phyloP scores from a whole-genome alignment of 148 eudicot species.

The Chenopodium suecicum region DNA sequence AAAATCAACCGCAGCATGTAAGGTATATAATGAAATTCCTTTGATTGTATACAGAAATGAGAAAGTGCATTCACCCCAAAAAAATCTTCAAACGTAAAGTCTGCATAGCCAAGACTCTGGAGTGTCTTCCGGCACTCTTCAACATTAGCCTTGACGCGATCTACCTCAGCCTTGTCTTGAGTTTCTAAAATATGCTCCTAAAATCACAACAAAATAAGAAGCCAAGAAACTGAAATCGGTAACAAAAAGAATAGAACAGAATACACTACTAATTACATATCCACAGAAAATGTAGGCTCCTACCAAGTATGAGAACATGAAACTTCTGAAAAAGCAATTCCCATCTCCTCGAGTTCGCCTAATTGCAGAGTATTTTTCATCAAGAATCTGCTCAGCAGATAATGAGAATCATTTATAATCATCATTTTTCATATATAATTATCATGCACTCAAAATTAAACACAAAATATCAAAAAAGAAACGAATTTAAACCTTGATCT shows the following conservation, averaged over 20 bases:
- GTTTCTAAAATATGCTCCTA: conserved; percentile 82
- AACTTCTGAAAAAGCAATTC: conserved; percentile 92
- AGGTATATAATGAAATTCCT: neutral
- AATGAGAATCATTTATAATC: neutral
- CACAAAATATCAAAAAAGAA: neutral
- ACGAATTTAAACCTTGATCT: conserved; percentile 61
- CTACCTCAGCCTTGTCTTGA: conserved; percentile 77
- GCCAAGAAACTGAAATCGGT: neutral
- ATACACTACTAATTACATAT: neutral
- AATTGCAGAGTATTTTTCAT: conserved; percentile 63
- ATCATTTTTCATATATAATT: neutral
- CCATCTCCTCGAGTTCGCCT: conserved; percentile 97
- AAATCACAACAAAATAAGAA: neutral
- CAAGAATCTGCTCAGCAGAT: conserved; percentile 53
- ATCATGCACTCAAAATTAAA: neutral
- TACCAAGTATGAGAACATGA: conserved; percentile 96
- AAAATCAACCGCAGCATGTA: neutral
- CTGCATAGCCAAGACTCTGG: conserved; percentile 80
- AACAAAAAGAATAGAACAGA: neutral
- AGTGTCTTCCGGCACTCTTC: conserved; percentile 83
- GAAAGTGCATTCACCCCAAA: conserved; percentile 53
- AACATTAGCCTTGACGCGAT: conserved; percentile 60
- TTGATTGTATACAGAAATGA: neutral
- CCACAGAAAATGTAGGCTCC: conserved; percentile 8
- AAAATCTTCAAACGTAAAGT: conserved; percentile 95